Evolutionary conservation across 495 filamentous ascomycete genomes (phyloP), one percentile per base, ranked within the genome.

Genomic region (Aspergillus nidulans): DNA sequence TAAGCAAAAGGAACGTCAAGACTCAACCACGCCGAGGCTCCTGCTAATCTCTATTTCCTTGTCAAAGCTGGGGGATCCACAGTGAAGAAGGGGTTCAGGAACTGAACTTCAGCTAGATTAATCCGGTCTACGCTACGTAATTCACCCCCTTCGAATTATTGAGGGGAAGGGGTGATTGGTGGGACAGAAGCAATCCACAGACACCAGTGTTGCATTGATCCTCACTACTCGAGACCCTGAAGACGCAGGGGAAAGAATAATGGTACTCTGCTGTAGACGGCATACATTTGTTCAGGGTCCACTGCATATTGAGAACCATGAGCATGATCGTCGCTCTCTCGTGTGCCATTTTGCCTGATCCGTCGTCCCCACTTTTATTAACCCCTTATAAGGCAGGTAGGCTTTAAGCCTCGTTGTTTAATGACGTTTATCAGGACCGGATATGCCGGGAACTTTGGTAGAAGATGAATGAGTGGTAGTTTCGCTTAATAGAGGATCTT

Each of bases 291-390:
- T 6, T 34, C 30, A 34, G 30, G 30, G 30, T 34, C 30, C 30
- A 34, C 30, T 12, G 30, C 8, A 34, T 34, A 10, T 34, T 34
- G 30, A 34, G 30, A 34, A 28, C 26, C 26, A 3, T 34, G 30
- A 5, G 15, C 30, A 2, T 34, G 30, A 34, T 34, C 30, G 30
- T 34, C 30, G 12, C 18, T 18, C 6, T 39, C 36, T 39, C 49
- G 57, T 52, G 57, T 59, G 57, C 52, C 52, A 59, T 55, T 34
- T 38, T 59, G 47, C 57, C 57, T 34, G 42, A 30, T 26, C 25
- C n/a, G 44, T 48, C 21, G 6, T 39, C 36, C n/a, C 36, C 36
- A 39, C 36, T 34, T 34, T 34, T 34, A 19, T 6, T n/a, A n/a
- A n/a, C 39, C 39, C 39, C 39, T 12, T 41, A 3, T 41, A 19